These are phyloP conservation scores for Sorghum bicolor DNA, from an alignment of 176 grass and related monocot species.

Conservation along the genomic window DNA sequence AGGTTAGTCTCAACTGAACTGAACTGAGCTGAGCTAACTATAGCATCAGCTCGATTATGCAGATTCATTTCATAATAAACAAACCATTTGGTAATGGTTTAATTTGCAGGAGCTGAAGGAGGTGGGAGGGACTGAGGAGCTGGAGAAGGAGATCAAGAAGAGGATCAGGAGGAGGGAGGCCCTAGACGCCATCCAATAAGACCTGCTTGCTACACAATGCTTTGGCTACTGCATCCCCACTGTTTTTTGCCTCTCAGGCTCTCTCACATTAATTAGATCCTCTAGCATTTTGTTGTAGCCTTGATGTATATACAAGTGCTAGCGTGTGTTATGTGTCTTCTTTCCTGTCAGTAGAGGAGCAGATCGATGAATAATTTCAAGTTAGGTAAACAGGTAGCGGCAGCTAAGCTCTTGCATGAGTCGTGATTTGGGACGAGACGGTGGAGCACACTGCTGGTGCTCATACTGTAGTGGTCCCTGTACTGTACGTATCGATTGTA, in stretches of 20 bases:
- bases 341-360: neutral
- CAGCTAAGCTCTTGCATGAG: neutral
- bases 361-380: neutral
- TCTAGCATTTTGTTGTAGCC: neutral
- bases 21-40: neutral
- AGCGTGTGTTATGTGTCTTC: neutral
- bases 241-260: neutral
- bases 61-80: neutral
- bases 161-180: conserved; percentile 61
- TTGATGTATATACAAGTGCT: neutral
- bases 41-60: neutral
- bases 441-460: neutral
- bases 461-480: too few species aligned
- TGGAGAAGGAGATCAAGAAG: conserved; percentile 76
- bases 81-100: neutral
- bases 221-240: neutral
- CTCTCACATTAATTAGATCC: neutral
- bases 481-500: too few species aligned
- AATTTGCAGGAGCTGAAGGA: conserved; percentile 71
- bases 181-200: conserved; percentile 28
- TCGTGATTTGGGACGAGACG: neutral
- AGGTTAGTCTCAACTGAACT: conserved; percentile 42
- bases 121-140: conserved; percentile 74
- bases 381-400: neutral
- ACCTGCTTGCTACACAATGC: neutral